Percentiles rank a stretch among this genome's conserved stretches.
These are phyloP conservation scores for Bolboschoenoplectus hybrid DNA, from an alignment of 202 grass and related monocot genomes.

Conservation along the genomic window DNA sequence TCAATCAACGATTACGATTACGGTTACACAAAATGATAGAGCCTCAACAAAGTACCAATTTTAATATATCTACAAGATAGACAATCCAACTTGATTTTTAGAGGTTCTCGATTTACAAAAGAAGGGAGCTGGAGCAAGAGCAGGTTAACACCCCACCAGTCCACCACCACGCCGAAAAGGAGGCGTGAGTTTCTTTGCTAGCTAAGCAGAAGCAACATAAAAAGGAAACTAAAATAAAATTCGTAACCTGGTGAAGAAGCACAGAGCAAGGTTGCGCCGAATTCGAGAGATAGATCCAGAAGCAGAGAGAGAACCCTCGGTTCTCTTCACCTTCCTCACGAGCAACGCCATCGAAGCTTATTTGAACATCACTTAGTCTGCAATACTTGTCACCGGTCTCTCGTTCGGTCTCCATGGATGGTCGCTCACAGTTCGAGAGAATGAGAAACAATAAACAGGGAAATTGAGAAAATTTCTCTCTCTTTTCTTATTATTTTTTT, in stretches of 20 bases:
- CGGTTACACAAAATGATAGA: not conserved
- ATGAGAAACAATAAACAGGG: conserved; percentile 38
- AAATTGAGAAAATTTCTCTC: conserved; percentile 7
- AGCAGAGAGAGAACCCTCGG: conserved; percentile 59
- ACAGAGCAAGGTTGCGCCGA: conserved; percentile 67
- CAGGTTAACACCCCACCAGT: not conserved
- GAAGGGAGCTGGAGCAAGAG: conserved; percentile 11
- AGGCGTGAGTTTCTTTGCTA: not conserved
- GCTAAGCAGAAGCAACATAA: not conserved
- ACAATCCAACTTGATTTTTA: not conserved
- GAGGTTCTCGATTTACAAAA: conserved; percentile 6
- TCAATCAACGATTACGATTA: not conserved
- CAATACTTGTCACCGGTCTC: conserved; percentile 50
- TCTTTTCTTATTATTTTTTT: conserved; percentile 12
- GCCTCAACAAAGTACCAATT: not conserved
- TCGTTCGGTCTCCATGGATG: conserved; percentile 62
- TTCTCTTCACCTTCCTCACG: conserved; percentile 34
- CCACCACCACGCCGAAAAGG: not conserved
- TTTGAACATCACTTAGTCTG: conserved; percentile 49
- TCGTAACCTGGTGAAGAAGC: conserved; percentile 74
- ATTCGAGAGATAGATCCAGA: conserved; percentile 85
- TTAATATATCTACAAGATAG: not conserved
- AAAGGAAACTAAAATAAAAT: not conserved
- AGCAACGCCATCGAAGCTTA: conserved; percentile 46
- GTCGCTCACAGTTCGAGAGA: conserved; percentile 22